Percentiles rank a stretch among this genome's conserved stretches.
phyloP scores from a whole-genome alignment of 371 early-diverging fungal species.

The Mortierella sp. region DNA sequence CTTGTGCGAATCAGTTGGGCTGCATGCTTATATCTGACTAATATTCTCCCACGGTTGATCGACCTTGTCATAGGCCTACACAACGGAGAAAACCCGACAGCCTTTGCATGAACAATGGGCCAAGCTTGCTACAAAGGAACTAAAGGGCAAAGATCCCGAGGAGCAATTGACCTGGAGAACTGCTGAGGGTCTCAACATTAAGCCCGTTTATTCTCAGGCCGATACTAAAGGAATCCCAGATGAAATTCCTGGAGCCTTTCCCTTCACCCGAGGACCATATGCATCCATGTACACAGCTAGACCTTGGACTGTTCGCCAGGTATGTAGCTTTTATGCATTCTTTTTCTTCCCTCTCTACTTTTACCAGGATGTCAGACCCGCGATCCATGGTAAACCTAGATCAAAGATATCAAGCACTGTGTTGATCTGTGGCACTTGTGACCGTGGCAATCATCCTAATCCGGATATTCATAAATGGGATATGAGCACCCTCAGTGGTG shows the following conservation, averaged over 20 bases:
- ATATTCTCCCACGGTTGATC: background rate
- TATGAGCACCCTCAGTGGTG: no score
- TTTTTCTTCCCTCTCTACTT: background rate
- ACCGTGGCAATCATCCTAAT: no score
- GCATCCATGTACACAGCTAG: conserved; percentile 91
- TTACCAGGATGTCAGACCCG: no score
- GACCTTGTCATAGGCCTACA: conserved; percentile 29
- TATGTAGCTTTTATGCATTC: conserved; percentile 22
- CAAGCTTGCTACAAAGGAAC: conserved; percentile 80
- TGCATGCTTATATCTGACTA: background rate
- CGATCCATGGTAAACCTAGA: no score
- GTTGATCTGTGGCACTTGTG: no score
- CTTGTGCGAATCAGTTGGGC: background rate
- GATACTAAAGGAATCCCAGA: conserved; percentile 69
- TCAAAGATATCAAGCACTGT: no score
- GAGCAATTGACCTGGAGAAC: conserved; percentile 81
- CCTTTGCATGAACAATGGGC: conserved; percentile 76
- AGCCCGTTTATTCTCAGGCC: conserved; percentile 83
- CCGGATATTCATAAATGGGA: no score
- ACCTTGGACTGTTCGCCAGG: conserved; percentile 89
- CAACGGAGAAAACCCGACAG: conserved; percentile 42
- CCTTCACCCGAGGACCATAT: conserved; percentile 89
- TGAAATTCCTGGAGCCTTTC: conserved; percentile 86
- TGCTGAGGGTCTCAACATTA: conserved; percentile 86
- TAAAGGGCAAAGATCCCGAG: conserved; percentile 86